These are phyloP conservation scores for Sclerotinia sclerotiorum DNA, from an alignment of 2,329 filamentous ascomycete species.

Conservation along the genomic window DNA sequence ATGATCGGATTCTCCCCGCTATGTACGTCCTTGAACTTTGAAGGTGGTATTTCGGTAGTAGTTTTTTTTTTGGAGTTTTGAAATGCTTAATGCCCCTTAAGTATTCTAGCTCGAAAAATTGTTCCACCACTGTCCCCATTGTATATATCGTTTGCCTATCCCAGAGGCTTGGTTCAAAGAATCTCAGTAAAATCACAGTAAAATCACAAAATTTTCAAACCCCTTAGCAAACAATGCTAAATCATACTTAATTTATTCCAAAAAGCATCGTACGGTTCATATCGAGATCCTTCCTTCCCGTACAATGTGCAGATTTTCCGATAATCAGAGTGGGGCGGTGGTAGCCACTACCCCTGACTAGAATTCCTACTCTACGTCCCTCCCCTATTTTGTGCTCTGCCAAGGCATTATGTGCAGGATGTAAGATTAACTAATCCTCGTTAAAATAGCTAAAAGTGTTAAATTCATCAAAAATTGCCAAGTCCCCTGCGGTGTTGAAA, in stretches of 20 bases:
- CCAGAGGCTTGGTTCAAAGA: not conserved
- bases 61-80: too few species aligned
- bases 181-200: not conserved
- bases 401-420: slow-evolving; percentile 13
- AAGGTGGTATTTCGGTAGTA: not conserved
- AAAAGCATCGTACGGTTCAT: not conserved
- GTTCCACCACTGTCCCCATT: not conserved
- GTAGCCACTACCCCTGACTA: slow-evolving; percentile 16
- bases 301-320: not conserved
- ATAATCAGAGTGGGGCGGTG: not conserved
- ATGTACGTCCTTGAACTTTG: not conserved
- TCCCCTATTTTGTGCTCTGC: slow-evolving; percentile 14
- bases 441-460: slow-evolving; percentile 11
- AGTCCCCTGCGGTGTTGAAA: not conserved
- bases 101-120: not conserved
- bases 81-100: not conserved
- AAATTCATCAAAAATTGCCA: slow-evolving; percentile 1
- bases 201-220: not conserved
- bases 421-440: slow-evolving; percentile 9
- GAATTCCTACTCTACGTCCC: not conserved
- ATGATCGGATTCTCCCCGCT: slow-evolving; percentile 1
- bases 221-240: too few species aligned
- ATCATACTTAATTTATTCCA: not conserved
- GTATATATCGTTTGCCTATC: not conserved
- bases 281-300: not conserved